phyloP scores from a whole-genome alignment of 1,284 basidiomycete species.

The Laetiporus sulphureus region DNA sequence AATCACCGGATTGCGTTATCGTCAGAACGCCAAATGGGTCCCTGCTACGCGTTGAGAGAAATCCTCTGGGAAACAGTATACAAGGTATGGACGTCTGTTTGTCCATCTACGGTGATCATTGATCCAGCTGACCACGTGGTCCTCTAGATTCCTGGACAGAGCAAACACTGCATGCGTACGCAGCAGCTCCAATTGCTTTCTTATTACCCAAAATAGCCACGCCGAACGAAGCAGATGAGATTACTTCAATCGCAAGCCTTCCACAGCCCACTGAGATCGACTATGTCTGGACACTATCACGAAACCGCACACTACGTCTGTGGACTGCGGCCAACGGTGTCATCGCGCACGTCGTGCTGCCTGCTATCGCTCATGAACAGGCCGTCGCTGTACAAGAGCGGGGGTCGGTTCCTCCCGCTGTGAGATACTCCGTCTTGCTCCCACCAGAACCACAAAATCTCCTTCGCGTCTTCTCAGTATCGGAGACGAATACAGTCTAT shows the following conservation, averaged over 20 bases:
- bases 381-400: conserved; percentile 30
- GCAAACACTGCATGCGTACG: too few relatives aligned
- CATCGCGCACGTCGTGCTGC: conserved; percentile 50
- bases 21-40: conserved; percentile 65
- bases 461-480: conserved; percentile 43
- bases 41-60: conserved; percentile 65
- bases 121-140: conserved; percentile 3
- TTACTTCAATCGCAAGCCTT: conserved; percentile 61
- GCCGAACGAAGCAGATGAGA: conserved; percentile 47
- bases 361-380: conserved; percentile 29
- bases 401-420: conserved; percentile 24
- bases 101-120: conserved; percentile 7
- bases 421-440: conserved; percentile 41
- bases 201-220: too few relatives aligned
- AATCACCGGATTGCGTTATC: conserved; percentile 63
- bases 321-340: conserved; percentile 76
- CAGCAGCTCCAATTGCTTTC: too few relatives aligned
- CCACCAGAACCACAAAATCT: conserved; percentile 54
- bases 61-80: conserved; percentile 40
- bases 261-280: conserved; percentile 67
- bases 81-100: conserved; percentile 35
- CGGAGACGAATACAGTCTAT: conserved; percentile 37
- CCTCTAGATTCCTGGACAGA: conserved; percentile 62
- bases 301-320: conserved; percentile 77
- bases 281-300: conserved; percentile 80